Base-by-base conservation (phyloP, 371 early-diverging fungal species). In the Mortierella sp. region DNA sequence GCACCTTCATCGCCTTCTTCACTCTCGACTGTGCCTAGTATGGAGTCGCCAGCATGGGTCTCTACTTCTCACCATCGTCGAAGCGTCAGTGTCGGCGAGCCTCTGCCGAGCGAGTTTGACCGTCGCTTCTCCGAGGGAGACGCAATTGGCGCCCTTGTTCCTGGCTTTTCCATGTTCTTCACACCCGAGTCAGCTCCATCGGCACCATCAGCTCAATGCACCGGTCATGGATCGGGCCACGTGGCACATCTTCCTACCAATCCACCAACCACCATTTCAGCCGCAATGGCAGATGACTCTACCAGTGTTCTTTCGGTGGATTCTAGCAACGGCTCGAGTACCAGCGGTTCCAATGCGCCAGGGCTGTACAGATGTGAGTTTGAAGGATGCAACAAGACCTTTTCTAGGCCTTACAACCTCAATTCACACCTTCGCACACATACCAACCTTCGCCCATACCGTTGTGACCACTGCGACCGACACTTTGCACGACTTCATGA, bases 401-500 rank as follows among this genome's bases (percentile, higher is more conserved):
- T 92, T 63, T 84, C 90, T 19, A 83, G 91, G 22, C 86, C 83
- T 22, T 91, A 90, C 56, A 92, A 91, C 63, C 80, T 91, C n/a
- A 88, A 84, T 44, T 90, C 91, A 22, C 93, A 92, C 51, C 79
- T 82, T 57, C 81, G 87, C 31, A 91, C 92, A 1, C 93, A 92
- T 59, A 87, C 89, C 16, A 80, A 83, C 50, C 74, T 83, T 54
- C 76, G 80, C 0, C 92, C 92, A 2, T 91, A 82, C 83, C 86
- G 81, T 34, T 92, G 92, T 63, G 54, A 79, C 28, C 72, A 80
- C 43, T 92, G 92, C 60, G 70, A 77, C 9, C 74, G 80, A 22
- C 78, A 82, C 7, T 92, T 92, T 80, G 86, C 89, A n/a, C 85
- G 92, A 0, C 87, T 88, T 41, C 90, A 92, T 57, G 91, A 96